These are phyloP conservation scores for Cucurbita argyrosperma DNA, from an alignment of 306 rosid species.

Conservation along the genomic window DNA sequence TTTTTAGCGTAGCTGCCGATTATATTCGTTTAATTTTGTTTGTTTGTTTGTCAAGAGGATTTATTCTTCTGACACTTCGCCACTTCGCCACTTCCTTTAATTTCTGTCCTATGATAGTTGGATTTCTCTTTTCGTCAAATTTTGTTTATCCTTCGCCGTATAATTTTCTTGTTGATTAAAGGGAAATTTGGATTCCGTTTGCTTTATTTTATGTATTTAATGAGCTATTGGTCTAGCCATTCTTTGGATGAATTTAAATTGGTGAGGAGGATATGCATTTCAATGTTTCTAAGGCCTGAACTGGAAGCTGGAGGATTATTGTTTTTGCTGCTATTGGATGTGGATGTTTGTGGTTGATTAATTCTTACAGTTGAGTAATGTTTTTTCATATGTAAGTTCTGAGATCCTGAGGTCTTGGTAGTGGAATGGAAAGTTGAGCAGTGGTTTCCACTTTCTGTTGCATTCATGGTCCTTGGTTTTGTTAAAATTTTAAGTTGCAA, in stretches of 20 bases:
- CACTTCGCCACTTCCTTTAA: constrained; percentile 2
- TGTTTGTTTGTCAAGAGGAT: not conserved
- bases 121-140: not conserved
- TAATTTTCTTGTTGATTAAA: not conserved
- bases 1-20: not conserved
- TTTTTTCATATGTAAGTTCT: not conserved
- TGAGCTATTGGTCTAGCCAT: not conserved
- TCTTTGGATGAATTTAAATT: not conserved
- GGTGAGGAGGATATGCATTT: not conserved
- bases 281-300: not conserved
- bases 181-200: not conserved
- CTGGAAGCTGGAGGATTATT: not conserved
- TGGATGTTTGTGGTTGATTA: constrained; percentile 3
- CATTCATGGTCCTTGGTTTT: not conserved
- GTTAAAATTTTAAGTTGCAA: not conserved
- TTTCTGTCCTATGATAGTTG: not conserved
- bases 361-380: not conserved
- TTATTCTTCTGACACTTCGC: constrained; percentile 1
- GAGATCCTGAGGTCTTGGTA: not conserved
- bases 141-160: not conserved
- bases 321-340: not conserved
- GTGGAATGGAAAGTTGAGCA: not conserved
- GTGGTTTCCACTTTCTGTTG: not conserved
- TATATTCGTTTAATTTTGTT: not conserved
- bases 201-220: constrained; percentile 1